phyloP scores from a whole-genome alignment of 2,329 filamentous ascomycete genomes.

The Neofusicoccum kwambonambiense region DNA sequence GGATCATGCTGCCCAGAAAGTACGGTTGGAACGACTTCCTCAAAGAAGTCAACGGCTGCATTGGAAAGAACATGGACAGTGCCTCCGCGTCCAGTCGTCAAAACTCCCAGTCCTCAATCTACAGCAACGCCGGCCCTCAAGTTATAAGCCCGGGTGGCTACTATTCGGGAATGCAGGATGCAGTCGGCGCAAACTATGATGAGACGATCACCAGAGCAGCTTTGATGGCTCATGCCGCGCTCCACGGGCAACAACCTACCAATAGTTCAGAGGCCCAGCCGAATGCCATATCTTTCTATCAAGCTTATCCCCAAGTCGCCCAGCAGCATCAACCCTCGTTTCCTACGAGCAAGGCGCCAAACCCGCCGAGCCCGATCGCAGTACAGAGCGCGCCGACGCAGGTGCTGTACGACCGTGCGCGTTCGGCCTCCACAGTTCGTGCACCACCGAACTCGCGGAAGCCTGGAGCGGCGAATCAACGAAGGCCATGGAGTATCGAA shows the following conservation, averaged over 20 bases:
- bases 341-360: conserved; percentile 12
- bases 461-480: conserved; percentile 54
- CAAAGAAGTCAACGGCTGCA: conserved; percentile 54
- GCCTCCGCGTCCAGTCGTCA: conserved; percentile 36
- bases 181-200: conserved; percentile 16
- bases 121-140: conserved; percentile 7
- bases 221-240: conserved; percentile 23
- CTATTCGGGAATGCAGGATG: conserved; percentile 7
- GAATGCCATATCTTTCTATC: conserved; percentile 16
- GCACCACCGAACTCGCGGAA: conserved; percentile 54
- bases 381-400: conserved; percentile 53
- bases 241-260: conserved; percentile 14
- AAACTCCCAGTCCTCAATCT: conserved; percentile 20
- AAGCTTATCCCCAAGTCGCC: conserved; percentile 22
- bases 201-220: conserved; percentile 23
- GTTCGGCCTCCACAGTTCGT: conserved; percentile 55
- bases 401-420: conserved; percentile 57
- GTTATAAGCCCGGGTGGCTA: conserved; percentile 2
- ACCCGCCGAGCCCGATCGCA: conserved; percentile 30
- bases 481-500: conserved; percentile 82
- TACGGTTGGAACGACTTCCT: conserved; percentile 66
- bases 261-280: conserved; percentile 9
- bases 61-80: conserved; percentile 58
- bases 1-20: conserved; percentile 54
- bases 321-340: conserved; percentile 18